Percentiles rank a stretch among this genome's conserved stretches.
These are phyloP conservation scores for Pyrus hybrid DNA, from an alignment of 331 rosid species.

Conservation along the genomic window DNA sequence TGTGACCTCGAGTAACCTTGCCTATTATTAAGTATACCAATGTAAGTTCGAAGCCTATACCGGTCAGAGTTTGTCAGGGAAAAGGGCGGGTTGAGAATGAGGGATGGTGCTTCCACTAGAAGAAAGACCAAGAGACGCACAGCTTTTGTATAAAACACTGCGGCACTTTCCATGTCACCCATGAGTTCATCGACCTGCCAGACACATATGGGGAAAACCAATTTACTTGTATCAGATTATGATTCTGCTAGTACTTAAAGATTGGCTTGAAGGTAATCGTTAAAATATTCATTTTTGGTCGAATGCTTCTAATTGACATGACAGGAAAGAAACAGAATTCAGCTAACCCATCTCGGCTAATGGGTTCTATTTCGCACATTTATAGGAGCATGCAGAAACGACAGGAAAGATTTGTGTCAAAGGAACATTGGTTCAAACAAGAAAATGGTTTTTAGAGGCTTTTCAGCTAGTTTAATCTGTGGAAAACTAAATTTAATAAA, in stretches of 20 bases:
- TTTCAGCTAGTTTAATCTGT: neutral
- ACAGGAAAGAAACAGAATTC: too few species aligned
- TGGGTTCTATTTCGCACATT: too few species aligned
- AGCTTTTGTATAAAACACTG: constrained; percentile 67
- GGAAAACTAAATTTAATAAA: neutral
- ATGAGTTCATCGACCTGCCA: constrained; percentile 85
- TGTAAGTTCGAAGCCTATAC: constrained; percentile 72
- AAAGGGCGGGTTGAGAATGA: constrained; percentile 86
- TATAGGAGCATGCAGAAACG: too few species aligned
- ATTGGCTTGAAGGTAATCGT: neutral
- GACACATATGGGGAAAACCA: neutral
- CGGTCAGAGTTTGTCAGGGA: constrained; percentile 80
- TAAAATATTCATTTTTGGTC: too few species aligned
- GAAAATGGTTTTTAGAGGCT: neutral
- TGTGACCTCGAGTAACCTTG: constrained; percentile 79
- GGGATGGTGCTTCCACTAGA: constrained; percentile 85
- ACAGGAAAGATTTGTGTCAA: too few species aligned
- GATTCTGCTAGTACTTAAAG: neutral
- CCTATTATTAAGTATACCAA: constrained; percentile 68
- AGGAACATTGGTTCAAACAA: neutral
- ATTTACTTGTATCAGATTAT: neutral
- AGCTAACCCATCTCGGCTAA: too few species aligned
- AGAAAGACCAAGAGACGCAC: constrained; percentile 64
- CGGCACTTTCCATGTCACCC: constrained; percentile 76
- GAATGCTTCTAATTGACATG: too few species aligned